Evolutionary conservation across 1,284 basidiomycete species (phyloP).

Genomic region (Cryptococcus deneoformans): DNA sequence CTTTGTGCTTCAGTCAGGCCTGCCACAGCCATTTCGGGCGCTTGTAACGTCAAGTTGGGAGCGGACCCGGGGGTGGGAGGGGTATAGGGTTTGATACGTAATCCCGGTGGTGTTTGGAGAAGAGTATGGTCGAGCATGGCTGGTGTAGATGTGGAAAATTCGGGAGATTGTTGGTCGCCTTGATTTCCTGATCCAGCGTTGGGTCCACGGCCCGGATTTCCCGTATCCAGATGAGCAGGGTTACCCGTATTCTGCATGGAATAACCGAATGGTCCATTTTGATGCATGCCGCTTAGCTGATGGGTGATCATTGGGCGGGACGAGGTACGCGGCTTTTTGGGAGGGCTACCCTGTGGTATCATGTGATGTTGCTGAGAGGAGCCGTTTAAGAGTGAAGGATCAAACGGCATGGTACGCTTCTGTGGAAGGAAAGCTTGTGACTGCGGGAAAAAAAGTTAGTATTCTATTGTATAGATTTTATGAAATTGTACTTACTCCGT

Average conservation of each 20-base stretch:
- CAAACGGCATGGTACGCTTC: constrained; percentile 19
- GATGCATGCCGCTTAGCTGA: not conserved
- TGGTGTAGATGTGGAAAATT: too few species aligned
- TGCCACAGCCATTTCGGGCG: not conserved
- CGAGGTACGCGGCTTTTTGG: constrained; percentile 13
- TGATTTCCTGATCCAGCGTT: too few species aligned
- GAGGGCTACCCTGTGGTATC: constrained; percentile 13
- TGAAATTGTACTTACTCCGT: constrained; percentile 19
- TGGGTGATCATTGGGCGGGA: not conserved
- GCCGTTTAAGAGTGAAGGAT: constrained; percentile 10
- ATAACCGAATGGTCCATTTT: constrained; percentile 1
- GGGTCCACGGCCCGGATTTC: too few species aligned
- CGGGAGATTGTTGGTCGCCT: too few species aligned
- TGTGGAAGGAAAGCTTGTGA: constrained; percentile 13
- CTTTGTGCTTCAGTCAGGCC: constrained; percentile 29
- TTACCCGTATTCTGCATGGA: not conserved
- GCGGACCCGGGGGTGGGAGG: not conserved
- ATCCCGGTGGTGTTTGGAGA: not conserved
- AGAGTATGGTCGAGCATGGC: not conserved
- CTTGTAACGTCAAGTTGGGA: not conserved
- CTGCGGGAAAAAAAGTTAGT: not conserved
- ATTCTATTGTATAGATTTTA: not conserved
- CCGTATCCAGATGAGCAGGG: too few species aligned
- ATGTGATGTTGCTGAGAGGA: not conserved
- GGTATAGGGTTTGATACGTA: not conserved